Conservation (phyloP, 1,284 basidiomycete species). For the Sporisorium sorghi region DNA sequence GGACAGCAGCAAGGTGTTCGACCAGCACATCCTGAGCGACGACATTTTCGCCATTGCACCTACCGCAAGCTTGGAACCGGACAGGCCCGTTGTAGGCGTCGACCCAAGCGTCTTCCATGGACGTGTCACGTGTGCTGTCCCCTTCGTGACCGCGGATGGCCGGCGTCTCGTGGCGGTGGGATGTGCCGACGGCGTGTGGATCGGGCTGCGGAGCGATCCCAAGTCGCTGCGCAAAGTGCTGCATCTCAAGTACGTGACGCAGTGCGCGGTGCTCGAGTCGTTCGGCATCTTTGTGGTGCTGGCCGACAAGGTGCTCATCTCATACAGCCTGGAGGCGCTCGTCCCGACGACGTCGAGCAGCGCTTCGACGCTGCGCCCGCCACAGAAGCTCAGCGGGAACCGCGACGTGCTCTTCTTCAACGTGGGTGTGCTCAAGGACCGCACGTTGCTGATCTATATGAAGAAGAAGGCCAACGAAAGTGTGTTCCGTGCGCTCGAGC, state of each 20-base stretch:
- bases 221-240: slow-evolving; percentile 87
- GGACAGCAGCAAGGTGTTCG: slow-evolving; percentile 84
- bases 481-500: slow-evolving; percentile 92
- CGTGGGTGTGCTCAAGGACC: slow-evolving; percentile 83
- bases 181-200: slow-evolving; percentile 95
- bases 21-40: slow-evolving; percentile 65
- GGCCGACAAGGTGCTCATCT: slow-evolving; percentile 79
- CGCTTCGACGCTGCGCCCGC: slow-evolving; percentile 70
- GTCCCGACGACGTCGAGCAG: slow-evolving; percentile 83
- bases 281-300: slow-evolving; percentile 95
- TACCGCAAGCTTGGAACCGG: slow-evolving; percentile 44
- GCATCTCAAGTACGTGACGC: slow-evolving; percentile 88
- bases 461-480: slow-evolving; percentile 91
- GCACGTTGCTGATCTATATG: slow-evolving; percentile 93
- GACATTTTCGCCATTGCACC: slow-evolving; percentile 65
- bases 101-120: slow-evolving; percentile 83
- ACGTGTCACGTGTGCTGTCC: slow-evolving; percentile 90
- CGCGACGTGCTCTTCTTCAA: slow-evolving; percentile 94
- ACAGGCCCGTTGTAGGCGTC: slow-evolving; percentile 71
- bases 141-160: slow-evolving; percentile 79
- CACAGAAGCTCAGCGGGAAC: slow-evolving; percentile 86
- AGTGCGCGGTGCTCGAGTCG: slow-evolving; percentile 92
- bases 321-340: slow-evolving; percentile 91
- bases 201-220: slow-evolving; percentile 89
- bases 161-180: slow-evolving; percentile 88